Conservation (phyloP, 2,329 filamentous ascomycete species). For the Blastomyces percursus region DNA sequence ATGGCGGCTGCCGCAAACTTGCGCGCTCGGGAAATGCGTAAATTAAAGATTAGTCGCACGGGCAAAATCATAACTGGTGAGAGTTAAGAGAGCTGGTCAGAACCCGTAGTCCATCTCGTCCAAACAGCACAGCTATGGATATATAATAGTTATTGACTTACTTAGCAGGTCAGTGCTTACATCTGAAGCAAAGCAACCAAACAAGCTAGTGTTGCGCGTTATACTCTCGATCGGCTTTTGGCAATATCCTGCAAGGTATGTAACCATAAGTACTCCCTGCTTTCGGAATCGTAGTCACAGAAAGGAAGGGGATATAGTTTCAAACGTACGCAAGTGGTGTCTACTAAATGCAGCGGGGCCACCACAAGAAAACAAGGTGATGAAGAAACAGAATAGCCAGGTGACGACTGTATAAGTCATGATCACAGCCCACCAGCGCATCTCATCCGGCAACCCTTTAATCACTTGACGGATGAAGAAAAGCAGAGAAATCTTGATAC, state of each 20-base stretch:
- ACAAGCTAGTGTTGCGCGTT: neutral
- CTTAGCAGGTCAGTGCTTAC: neutral
- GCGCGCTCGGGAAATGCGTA: neutral
- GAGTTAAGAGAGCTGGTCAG: neutral
- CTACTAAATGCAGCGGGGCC: neutral
- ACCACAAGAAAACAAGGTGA: constrained; percentile 8
- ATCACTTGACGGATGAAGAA: neutral
- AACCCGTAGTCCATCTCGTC: neutral
- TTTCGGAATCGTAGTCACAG: neutral
- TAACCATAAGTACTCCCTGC: neutral
- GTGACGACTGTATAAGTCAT: constrained; percentile 5
- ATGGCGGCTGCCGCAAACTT: neutral
- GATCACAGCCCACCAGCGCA: constrained; percentile 4
- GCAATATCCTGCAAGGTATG: neutral
- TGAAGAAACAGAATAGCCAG: constrained; percentile 6
- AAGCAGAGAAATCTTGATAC: neutral
- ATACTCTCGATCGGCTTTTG: neutral
- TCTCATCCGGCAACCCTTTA: neutral
- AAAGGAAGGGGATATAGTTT: neutral
- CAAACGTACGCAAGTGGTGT: neutral
- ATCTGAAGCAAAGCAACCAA: neutral
- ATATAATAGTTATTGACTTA: neutral
- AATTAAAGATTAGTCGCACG: neutral
- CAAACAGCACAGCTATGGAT: neutral
- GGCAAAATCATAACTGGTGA: neutral